These are phyloP conservation scores for Endoconidiophora laricicola DNA, from an alignment of 2,329 filamentous ascomycete genomes.

Conservation along the genomic window DNA sequence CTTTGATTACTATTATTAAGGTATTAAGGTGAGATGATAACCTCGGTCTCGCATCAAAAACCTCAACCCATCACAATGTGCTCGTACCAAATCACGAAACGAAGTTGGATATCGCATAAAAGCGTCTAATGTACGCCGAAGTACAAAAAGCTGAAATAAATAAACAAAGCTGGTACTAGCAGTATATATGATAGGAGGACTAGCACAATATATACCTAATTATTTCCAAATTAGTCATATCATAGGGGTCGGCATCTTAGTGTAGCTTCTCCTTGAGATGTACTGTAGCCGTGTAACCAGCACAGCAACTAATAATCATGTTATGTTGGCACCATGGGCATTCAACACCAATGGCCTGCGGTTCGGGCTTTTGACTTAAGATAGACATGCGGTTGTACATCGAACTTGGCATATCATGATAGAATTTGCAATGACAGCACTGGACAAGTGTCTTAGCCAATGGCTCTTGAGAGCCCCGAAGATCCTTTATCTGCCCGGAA, in stretches of 20 bases:
- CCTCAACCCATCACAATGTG: too few species aligned
- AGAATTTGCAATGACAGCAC: constrained; percentile 47
- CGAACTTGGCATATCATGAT: constrained; percentile 48
- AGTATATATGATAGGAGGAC: too few species aligned
- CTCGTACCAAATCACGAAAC: too few species aligned
- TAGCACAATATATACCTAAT: background rate
- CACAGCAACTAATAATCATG: constrained; percentile 53
- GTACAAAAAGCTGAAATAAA: too few species aligned
- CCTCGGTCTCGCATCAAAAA: too few species aligned
- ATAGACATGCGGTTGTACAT: constrained; percentile 49
- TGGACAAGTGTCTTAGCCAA: constrained; percentile 48
- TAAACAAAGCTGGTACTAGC: too few species aligned
- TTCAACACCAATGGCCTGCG: constrained; percentile 34
- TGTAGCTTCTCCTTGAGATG: constrained; percentile 49
- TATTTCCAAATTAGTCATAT: too few species aligned
- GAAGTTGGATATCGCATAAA: too few species aligned
- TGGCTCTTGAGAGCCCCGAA: constrained; percentile 19
- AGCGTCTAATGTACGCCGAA: too few species aligned
- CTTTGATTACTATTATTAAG: too few species aligned
- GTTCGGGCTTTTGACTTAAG: constrained; percentile 17
- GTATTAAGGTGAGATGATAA: too few species aligned
- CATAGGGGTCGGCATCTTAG: constrained; percentile 14
- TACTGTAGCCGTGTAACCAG: constrained; percentile 50
- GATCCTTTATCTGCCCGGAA: background rate
- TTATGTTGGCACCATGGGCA: constrained; percentile 59